Evolutionary conservation across 345 rosid species (phyloP).

Genomic region (Geranium rotundifolium): DNA sequence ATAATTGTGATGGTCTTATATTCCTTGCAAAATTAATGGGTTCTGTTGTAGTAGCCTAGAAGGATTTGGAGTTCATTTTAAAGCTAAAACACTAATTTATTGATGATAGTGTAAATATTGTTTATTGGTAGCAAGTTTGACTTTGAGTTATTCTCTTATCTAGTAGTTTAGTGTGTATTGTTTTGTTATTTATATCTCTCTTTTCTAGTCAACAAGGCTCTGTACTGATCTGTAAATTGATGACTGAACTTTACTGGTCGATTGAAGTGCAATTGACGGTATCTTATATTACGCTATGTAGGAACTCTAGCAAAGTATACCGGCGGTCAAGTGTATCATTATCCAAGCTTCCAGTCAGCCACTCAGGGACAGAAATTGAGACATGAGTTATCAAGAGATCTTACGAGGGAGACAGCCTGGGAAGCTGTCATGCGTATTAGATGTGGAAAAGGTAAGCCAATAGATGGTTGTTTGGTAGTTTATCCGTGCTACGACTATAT

Average conservation of each 20-base stretch:
- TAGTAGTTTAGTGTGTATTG: background rate
- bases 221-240: background rate
- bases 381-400: constrained; percentile 85
- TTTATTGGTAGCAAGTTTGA: background rate
- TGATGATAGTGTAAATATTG: background rate
- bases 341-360: constrained; percentile 74
- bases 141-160: background rate
- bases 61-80: background rate
- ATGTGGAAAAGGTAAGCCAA: constrained; percentile 90
- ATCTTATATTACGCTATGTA: constrained; percentile 10
- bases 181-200: background rate
- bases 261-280: background rate
- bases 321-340: constrained; percentile 91
- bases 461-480: constrained; percentile 3
- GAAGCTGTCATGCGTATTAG: constrained; percentile 98
- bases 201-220: background rate
- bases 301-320: constrained; percentile 94
- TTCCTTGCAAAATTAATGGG: background rate
- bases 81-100: background rate
- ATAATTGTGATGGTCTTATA: background rate
- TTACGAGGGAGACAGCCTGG: constrained; percentile 99
- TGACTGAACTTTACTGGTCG: background rate
- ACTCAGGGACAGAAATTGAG: constrained; percentile 73
- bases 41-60: background rate
- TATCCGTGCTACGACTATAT: background rate